phyloP scores from a whole-genome alignment of 345 rosid species.

The Pistacia integerrima region DNA sequence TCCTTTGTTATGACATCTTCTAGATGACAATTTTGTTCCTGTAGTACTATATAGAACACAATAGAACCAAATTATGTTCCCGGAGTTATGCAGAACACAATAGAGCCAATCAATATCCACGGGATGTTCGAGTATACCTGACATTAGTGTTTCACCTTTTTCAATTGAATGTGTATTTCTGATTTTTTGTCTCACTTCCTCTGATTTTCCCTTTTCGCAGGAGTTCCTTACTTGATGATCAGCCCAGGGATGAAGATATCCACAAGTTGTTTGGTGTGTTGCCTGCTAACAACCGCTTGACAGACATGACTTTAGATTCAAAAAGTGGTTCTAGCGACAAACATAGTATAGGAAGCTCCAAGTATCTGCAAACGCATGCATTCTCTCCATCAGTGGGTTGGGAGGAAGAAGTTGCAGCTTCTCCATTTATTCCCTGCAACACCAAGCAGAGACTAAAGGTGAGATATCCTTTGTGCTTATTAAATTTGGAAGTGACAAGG shows the following conservation, averaged over 20 bases:
- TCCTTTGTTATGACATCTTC: constrained; percentile 18
- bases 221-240: constrained; percentile 49
- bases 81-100: not conserved
- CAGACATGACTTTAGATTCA: constrained; percentile 27
- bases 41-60: constrained; percentile 6
- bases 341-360: constrained; percentile 30
- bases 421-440: constrained; percentile 7
- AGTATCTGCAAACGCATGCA: constrained; percentile 30
- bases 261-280: constrained; percentile 23
- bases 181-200: constrained; percentile 14
- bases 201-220: constrained; percentile 34
- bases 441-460: constrained; percentile 28
- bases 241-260: constrained; percentile 31
- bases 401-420: constrained; percentile 25
- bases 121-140: constrained; percentile 24
- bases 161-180: not conserved
- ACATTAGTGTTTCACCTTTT: constrained; percentile 1
- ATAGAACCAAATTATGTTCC: constrained; percentile 7
- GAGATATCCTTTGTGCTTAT: constrained; percentile 18
- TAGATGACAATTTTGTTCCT: constrained; percentile 3
- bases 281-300: constrained; percentile 18
- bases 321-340: constrained; percentile 28
- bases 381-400: constrained; percentile 33
- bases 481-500: not conserved
- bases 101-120: constrained; percentile 29